phyloP scores from a whole-genome alignment of 441 rosid species.

The Pelargonium myrrhifolium region DNA sequence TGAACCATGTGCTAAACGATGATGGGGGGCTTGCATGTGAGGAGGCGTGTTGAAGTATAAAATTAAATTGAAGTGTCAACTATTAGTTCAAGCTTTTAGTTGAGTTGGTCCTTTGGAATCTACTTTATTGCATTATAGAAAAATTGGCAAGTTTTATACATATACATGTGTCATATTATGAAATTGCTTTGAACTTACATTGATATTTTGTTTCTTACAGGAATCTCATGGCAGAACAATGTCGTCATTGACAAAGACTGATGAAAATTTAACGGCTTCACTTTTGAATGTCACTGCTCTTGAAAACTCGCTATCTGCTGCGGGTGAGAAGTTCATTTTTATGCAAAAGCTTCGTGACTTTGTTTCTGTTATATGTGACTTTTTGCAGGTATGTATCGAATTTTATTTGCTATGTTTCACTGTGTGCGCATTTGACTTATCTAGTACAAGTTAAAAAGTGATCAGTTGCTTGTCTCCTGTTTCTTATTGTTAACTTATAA shows the following conservation, averaged over 20 bases:
- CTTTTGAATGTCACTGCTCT: conserved; percentile 64
- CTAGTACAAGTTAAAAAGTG: not conserved
- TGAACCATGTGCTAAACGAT: no score
- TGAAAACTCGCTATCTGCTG: conserved; percentile 68
- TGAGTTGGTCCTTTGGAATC: no score
- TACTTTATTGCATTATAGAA: no score
- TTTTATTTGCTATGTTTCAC: conserved; percentile 20
- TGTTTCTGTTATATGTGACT: conserved; percentile 88
- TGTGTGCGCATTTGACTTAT: not conserved
- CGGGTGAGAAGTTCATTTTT: conserved; percentile 97
- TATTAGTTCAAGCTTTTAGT: no score
- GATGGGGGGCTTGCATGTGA: no score
- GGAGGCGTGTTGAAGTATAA: no score
- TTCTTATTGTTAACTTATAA: not conserved
- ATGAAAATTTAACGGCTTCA: conserved; percentile 79
- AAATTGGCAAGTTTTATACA: no score
- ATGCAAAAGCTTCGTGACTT: conserved; percentile 96
- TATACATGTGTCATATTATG: no score
- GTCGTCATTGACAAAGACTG: conserved; percentile 54
- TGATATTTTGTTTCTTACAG: conserved; percentile 31
- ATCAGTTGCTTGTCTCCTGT: not conserved
- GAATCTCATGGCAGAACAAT: conserved; percentile 70
- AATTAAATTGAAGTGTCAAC: no score
- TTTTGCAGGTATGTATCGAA: conserved; percentile 82
- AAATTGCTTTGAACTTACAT: not conserved